Evolutionary conservation across 495 filamentous ascomycete genomes (phyloP), one percentile per base, ranked within the genome.

Genomic region (Hypoxylon fragiforme): DNA sequence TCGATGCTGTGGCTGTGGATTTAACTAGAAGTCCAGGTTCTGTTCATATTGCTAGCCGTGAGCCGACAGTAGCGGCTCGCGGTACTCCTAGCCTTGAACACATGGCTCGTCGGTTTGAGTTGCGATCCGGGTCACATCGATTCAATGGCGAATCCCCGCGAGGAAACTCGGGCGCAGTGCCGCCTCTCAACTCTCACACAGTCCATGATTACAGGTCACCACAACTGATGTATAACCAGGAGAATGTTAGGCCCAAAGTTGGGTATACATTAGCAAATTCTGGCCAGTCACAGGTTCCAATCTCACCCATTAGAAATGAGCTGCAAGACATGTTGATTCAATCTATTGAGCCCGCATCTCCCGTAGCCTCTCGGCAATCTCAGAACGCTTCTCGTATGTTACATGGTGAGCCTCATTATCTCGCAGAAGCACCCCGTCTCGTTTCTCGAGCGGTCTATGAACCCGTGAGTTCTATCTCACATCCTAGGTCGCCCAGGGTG

Each of bases 341-440:
- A 44, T 68, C 65, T 44, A 59, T 68, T 60, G 65, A 68, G 39
- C 58, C 65, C 46, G 32, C 49, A 16, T 68, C 65, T 24, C 65
- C 65, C 7, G 30, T 38, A 34, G 38, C 32, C 8, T 31, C 43
- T 5, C 63, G 21, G 15, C 42, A 36, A 13, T 7, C 26, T 32
- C 48, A 41, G 20, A 41, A 53, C 14, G 32, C 53, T 28, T 38
- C 58, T 16, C 62, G 43, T 46, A 30, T 39, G 15, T 3, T 45
- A 19, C 38, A 50, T 36, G 31, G 41, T 56, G 55, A 54, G 48
- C 49, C 52, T 28, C 52, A 58, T 7, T 48, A 54, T 16, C 37
- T 50, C 14, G 38, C 31, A 36, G 62, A 65, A 50, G 44, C 47
- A 7, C 62, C 50, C 31, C 55, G 58, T 36, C 32, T 48, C 6